Evolutionary conservation across 352 stramenopile genomes (phyloP), one percentile per base, ranked within the genome.

Genomic region (Pythium dissimile): DNA sequence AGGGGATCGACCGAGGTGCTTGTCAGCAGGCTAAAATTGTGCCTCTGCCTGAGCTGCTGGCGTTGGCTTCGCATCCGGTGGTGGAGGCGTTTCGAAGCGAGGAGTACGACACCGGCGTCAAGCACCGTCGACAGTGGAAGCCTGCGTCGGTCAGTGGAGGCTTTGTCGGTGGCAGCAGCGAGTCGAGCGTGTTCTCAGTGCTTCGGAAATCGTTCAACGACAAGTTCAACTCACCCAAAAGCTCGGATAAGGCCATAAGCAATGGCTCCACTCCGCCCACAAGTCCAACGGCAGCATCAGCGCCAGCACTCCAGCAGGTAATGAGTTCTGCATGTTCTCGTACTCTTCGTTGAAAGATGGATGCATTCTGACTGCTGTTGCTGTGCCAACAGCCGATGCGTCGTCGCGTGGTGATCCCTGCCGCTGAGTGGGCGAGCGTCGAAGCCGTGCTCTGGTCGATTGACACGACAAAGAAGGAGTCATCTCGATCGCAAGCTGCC

Each of bases 381-480:
- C 16, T 41, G 39, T 50, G 24, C 3, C 16, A n/a, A 39, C 21
- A 46, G 43, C 21, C 34, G 10, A 12, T 42, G n/a, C 43, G 38
- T 34, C 50, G 50, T 6, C 38, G 37, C 26, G 50, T 48, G 50
- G 30, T 49, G 3, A 18, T 54, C 10, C 27, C 54, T 3, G 18
- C 47, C 11, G 49, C 23, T 20, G 73, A 88, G 52, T 88, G 80
- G 80, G 26, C 63, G n/a, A 60, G 59, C 2, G 77, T 90, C 26
- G 77, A 90, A 55, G 57, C 70, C 2, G 75, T 66, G 32, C 55
- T 90, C 30, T 88, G 80, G 80, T 66, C 83, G 28, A 67, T 90
- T 46, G 80, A 90, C 27, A 55, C 34, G n/a, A 13, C 37, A 16
- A 20, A 43, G 8, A 30, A 12, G 13, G 39, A 38, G n/a, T 28